Conservation (phyloP, 2,329 filamentous ascomycete genomes). For the Thelonectria olida region DNA sequence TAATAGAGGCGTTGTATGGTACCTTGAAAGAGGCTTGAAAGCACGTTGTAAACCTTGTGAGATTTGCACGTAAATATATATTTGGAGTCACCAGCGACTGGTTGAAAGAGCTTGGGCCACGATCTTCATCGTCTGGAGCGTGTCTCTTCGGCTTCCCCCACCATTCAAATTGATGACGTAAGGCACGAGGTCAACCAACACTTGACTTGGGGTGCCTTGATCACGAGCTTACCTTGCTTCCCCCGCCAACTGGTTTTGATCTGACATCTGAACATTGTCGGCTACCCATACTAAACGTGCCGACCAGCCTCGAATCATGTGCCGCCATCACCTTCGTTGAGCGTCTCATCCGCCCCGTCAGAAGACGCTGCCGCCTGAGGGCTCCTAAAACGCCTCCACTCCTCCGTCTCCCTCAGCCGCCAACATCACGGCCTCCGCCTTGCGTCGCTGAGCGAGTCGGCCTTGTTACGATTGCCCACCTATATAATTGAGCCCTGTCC, state of each 20-base stretch:
- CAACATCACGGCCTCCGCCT: slow-evolving; percentile 18
- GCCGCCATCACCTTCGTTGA: slow-evolving; percentile 32
- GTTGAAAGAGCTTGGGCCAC: slow-evolving; percentile 6
- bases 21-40: not conserved
- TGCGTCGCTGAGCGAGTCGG: slow-evolving; percentile 15
- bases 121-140: slow-evolving; percentile 6
- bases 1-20: slow-evolving; percentile 14
- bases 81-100: too few relatives aligned
- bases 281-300: slow-evolving; percentile 5
- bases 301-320: slow-evolving; percentile 34
- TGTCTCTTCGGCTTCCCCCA: slow-evolving; percentile 3
- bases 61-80: not conserved
- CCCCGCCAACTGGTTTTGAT: slow-evolving; percentile 2
- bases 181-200: slow-evolving; percentile 26
- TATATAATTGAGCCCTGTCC: slow-evolving; percentile 18
- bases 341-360: slow-evolving; percentile 38
- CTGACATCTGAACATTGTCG: slow-evolving; percentile 6
- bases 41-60: slow-evolving; percentile 4
- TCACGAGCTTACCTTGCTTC: slow-evolving; percentile 31
- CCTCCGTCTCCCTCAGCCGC: slow-evolving; percentile 4
- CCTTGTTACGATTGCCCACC: not conserved
- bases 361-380: slow-evolving; percentile 44
- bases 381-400: not conserved
- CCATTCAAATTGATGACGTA: slow-evolving; percentile 37
- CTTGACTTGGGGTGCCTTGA: slow-evolving; percentile 16